phyloP scores from a whole-genome alignment of 2,329 filamentous ascomycete genomes.

The Pestalotiopsis sp. region DNA sequence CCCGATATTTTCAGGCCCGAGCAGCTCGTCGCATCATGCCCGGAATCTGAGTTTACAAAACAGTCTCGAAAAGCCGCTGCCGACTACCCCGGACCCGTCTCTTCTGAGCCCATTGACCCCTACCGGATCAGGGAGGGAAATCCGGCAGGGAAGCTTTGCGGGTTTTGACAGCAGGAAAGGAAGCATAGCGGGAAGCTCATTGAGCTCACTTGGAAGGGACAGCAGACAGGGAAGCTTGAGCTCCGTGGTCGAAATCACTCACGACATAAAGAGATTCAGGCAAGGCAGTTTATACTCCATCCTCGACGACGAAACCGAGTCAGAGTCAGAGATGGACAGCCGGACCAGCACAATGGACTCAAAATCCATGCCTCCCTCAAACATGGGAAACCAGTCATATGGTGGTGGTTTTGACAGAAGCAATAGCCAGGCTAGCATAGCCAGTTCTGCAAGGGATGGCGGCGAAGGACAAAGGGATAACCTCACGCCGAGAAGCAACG shows the following conservation, averaged over 20 bases:
- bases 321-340: constrained; percentile 36
- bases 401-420: constrained; percentile 41
- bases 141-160: constrained; percentile 1
- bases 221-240: constrained; percentile 4
- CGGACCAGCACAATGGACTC: constrained; percentile 55
- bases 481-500: constrained; percentile 54
- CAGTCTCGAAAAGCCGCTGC: constrained; percentile 61
- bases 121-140: constrained; percentile 12
- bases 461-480: constrained; percentile 51
- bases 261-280: constrained; percentile 11
- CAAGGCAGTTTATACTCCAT: constrained; percentile 32
- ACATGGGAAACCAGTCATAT: constrained; percentile 38
- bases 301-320: constrained; percentile 33
- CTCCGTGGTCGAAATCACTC: neutral
- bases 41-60: constrained; percentile 56
- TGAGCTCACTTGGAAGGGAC: neutral
- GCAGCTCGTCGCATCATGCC: constrained; percentile 46
- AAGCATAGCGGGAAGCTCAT: neutral
- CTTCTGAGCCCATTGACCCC: constrained; percentile 36
- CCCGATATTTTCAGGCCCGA: constrained; percentile 28
- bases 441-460: constrained; percentile 46
- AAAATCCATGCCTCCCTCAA: constrained; percentile 21
- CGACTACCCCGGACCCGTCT: constrained; percentile 48
- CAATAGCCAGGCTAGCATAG: constrained; percentile 49
- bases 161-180: neutral